Conservation (phyloP, 768 basidiomycete genomes). For the Termitomyces sp. region DNA sequence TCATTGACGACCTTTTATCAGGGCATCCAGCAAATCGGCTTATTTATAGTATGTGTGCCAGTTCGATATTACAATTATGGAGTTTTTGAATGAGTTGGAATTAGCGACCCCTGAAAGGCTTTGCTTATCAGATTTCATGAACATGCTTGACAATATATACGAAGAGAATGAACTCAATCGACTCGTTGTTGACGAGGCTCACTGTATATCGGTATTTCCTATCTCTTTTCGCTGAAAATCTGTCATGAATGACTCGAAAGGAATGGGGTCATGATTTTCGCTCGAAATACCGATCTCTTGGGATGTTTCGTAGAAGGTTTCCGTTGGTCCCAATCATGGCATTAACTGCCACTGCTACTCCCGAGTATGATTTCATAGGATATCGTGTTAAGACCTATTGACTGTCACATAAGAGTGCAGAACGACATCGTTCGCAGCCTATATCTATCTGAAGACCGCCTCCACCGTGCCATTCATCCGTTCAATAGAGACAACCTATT, state of each 20-base stretch:
- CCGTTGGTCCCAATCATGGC: conserved; percentile 80
- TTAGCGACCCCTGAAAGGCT: conserved; percentile 77
- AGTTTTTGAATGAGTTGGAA: not conserved
- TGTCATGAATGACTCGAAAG: conserved; percentile 24
- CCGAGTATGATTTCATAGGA: conserved; percentile 34
- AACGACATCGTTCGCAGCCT: conserved; percentile 66
- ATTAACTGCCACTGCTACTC: conserved; percentile 77
- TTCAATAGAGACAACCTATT: conserved; percentile 79
- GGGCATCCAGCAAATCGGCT: conserved; percentile 54
- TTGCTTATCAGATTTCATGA: conserved; percentile 45
- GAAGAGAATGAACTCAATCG: conserved; percentile 57
- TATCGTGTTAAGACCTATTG: not conserved
- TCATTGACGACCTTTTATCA: conserved; percentile 53
- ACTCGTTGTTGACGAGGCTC: conserved; percentile 82
- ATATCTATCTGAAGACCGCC: conserved; percentile 46
- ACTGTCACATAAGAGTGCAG: conserved; percentile 48
- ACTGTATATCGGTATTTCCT: conserved; percentile 70
- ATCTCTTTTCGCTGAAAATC: not conserved
- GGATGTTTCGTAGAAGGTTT: conserved; percentile 61
- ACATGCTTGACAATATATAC: conserved; percentile 44
- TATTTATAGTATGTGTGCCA: conserved; percentile 56
- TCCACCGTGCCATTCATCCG: conserved; percentile 66
- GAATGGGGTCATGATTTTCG: conserved; percentile 88
- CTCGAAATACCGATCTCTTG: conserved; percentile 65
- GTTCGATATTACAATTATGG: not conserved